A percentile compares a stretch with the other conserved stretches of the same genome.
phyloP scores from a whole-genome alignment of 1,284 basidiomycete genomes.

The Flammula alnicola region DNA sequence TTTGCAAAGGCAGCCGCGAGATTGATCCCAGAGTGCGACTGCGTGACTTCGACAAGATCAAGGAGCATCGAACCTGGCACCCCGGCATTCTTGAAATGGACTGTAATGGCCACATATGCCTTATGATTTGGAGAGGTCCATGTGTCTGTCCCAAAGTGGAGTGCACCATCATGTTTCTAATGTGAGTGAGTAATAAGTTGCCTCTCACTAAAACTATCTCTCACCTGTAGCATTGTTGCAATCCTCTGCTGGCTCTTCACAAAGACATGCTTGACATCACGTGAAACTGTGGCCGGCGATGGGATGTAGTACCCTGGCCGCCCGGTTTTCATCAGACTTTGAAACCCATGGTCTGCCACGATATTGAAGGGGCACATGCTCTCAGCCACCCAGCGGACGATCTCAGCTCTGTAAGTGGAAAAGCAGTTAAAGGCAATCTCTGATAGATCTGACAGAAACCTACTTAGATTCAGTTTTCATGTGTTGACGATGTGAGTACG shows the following conservation, averaged over 20 bases:
- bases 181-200: background rate
- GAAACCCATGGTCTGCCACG: conserved; percentile 1
- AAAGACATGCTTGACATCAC: conserved; percentile 2
- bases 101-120: conserved; percentile 15
- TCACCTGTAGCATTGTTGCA: conserved; percentile 7
- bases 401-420: conserved; percentile 1
- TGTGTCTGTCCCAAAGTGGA: conserved; percentile 19
- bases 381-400: conserved; percentile 11
- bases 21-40: conserved; percentile 15
- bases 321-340: conserved; percentile 3
- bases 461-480: conserved; percentile 3
- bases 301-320: conserved; percentile 1
- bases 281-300: background rate
- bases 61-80: conserved; percentile 11
- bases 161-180: conserved; percentile 18
- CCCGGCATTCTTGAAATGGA: conserved; percentile 14
- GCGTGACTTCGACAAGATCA: conserved; percentile 17
- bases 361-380: conserved; percentile 1
- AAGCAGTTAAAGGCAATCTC: background rate
- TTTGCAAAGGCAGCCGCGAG: conserved; percentile 16
- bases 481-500: conserved; percentile 9
- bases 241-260: background rate
- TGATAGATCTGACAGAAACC: no score
- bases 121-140: conserved; percentile 15
- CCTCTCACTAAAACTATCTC: no score